Evolutionary conservation across 768 basidiomycete species (phyloP).

Genomic region (Asterophora parasitica): DNA sequence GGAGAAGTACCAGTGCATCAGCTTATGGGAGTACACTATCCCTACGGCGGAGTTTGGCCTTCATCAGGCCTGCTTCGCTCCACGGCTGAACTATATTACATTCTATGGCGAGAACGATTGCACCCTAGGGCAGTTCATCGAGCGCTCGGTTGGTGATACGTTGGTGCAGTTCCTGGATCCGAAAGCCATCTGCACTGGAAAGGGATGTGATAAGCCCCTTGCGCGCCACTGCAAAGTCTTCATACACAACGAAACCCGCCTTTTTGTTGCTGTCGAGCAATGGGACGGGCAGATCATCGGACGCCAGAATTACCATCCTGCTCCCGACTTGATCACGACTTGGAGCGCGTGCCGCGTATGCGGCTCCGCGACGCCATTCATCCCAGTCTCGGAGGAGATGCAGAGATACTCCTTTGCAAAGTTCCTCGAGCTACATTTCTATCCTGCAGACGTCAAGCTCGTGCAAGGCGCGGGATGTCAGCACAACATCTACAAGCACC

Average conservation of each 20-base stretch:
- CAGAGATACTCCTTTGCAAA: conserved; percentile 93
- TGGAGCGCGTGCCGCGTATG: conserved; percentile 86
- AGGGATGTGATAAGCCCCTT: conserved; percentile 77
- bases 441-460: conserved; percentile 80
- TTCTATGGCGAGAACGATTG: conserved; percentile 93
- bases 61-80: conserved; percentile 75
- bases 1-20: conserved; percentile 90
- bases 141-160: conserved; percentile 66
- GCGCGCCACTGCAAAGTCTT: conserved; percentile 86
- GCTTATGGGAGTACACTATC: conserved; percentile 74
- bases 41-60: conserved; percentile 63
- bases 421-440: conserved; percentile 94
- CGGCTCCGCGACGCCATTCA: conserved; percentile 78
- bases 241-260: conserved; percentile 80
- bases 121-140: conserved; percentile 92
- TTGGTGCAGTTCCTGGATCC: conserved; percentile 67
- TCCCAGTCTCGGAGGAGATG: conserved; percentile 88
- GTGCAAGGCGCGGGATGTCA: conserved; percentile 87
- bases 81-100: conserved; percentile 64
- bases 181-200: conserved; percentile 75
- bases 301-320: conserved; percentile 44
- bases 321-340: conserved; percentile 79
- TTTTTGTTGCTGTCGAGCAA: conserved; percentile 84
- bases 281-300: conserved; percentile 78
- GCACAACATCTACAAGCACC: conserved; percentile 92